Base-by-base conservation (phyloP, 2,329 filamentous ascomycete genomes). In the Emericellopsis cladophorae region DNA sequence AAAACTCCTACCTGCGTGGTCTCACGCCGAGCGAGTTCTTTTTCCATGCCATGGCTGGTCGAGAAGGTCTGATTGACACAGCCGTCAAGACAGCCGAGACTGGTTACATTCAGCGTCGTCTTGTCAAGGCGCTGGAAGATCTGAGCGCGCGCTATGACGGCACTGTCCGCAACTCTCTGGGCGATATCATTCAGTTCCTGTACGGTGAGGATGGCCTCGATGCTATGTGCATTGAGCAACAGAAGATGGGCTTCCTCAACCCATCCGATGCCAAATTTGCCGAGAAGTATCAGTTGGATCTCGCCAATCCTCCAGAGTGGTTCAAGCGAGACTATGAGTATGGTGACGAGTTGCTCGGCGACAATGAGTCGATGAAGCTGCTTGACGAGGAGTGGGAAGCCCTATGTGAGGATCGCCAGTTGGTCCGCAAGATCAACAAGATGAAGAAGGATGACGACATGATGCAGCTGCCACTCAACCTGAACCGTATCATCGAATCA, bases 41-140 rank as follows among this genome's bases (percentile, higher is more conserved):
- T 70, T 98, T 98, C 74, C 92, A 98, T 75, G 92, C 92, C 57
- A 98, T 98, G 92, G 92, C 92, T 72, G 92, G 92, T 87, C 81
- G 92, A 70, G 92, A 98, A 66, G 92, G 92, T 94, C 74, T 98
- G 42, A 98, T 98, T 53, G 92, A 98, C 74, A 98, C 92, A 40
- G 92, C 92, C 49, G 93, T 98, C 65, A 98, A 98, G 75, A 98
- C 92, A 49, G 92, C 92, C 16, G 93, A 98, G 64, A 98, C 93
- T 43, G 92, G 92, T 65, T 98, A 98, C 61, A 98, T 98, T 49
- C 93, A 98, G 64, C 86, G 92, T 66, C 88, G 93, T 70, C 75
- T 98, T 36, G 92, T 98, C 55, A 98, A 98, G 66, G 93, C 93
- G 10, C 75, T 98, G 4, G 92, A 98, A 72, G 92, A 98, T 60